phyloP scores from a whole-genome alignment of 2,329 filamentous ascomycete genomes.

The Aspergillus persii region DNA sequence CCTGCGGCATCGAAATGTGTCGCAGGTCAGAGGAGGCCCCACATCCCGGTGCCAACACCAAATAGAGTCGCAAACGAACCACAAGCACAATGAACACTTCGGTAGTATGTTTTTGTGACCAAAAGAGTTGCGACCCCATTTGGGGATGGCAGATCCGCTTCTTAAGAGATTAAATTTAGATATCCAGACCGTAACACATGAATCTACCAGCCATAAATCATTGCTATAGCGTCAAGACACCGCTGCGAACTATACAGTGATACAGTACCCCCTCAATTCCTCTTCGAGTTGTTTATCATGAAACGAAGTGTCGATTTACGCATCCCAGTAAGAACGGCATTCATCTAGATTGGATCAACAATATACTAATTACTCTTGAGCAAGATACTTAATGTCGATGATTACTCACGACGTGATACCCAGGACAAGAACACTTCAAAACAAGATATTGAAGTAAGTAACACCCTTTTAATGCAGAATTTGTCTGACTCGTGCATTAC shows the following conservation, averaged over 20 bases:
- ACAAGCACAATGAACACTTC: too few relatives aligned
- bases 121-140: neutral
- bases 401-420: neutral
- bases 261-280: neutral
- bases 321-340: neutral
- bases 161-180: neutral
- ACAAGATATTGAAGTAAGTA: slow-evolving; percentile 1
- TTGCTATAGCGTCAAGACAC: neutral
- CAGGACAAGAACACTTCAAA: slow-evolving; percentile 1
- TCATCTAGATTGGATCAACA: neutral
- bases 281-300: neutral
- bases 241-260: neutral
- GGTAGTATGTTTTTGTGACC: too few relatives aligned
- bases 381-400: slow-evolving; percentile 1
- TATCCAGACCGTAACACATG: neutral
- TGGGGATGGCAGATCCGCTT: slow-evolving; percentile 1
- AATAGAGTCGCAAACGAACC: too few relatives aligned
- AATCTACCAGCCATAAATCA: slow-evolving; percentile 2
- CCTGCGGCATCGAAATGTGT: slow-evolving; percentile 1
- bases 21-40: neutral
- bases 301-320: slow-evolving; percentile 1
- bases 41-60: neutral
- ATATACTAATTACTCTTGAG: slow-evolving; percentile 3
- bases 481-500: slow-evolving; percentile 1
- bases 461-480: slow-evolving; percentile 1